Conservation (phyloP, 1,139 yeast genomes). For the Lodderomyces parapsilosis region DNA sequence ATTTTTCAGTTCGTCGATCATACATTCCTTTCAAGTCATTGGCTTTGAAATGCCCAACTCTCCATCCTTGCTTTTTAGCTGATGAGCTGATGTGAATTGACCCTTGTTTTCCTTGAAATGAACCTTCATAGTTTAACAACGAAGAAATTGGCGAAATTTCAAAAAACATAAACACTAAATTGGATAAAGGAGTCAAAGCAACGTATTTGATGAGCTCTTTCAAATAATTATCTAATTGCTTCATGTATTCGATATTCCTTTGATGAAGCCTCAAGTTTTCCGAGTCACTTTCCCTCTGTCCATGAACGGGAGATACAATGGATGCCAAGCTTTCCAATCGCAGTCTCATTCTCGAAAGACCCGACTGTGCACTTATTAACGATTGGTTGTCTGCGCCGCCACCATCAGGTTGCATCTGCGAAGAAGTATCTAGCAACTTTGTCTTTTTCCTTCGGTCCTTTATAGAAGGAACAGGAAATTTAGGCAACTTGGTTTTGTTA, state of each 20-base stretch:
- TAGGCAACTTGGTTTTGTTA: slow-evolving; percentile 28
- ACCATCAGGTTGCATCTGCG: slow-evolving; percentile 3
- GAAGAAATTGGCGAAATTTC: slow-evolving; percentile 90
- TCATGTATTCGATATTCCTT: slow-evolving; percentile 37
- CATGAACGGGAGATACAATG: slow-evolving; percentile 26
- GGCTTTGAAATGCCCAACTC: slow-evolving; percentile 84
- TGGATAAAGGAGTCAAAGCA: slow-evolving; percentile 76
- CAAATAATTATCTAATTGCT: slow-evolving; percentile 60
- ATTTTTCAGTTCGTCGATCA: slow-evolving; percentile 83
- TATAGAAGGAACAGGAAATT: slow-evolving; percentile 31
- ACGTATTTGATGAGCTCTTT: slow-evolving; percentile 57
- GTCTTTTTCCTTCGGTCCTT: slow-evolving; percentile 14
- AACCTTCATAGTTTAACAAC: slow-evolving; percentile 76
- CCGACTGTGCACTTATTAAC: slow-evolving; percentile 5
- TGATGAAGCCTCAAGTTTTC: slow-evolving; percentile 11
- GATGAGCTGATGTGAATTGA: slow-evolving; percentile 74
- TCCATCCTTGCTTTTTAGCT: slow-evolving; percentile 91
- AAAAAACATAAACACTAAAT: slow-evolving; percentile 77
- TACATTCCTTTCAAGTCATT: slow-evolving; percentile 83
- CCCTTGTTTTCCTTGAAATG: slow-evolving; percentile 89
- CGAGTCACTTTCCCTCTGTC: slow-evolving; percentile 26
- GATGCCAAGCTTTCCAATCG: slow-evolving; percentile 31
- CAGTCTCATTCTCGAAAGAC: slow-evolving; percentile 30
- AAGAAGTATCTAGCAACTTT: slow-evolving; percentile 7
- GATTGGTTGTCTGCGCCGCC: slow-evolving; percentile 9